phyloP scores from a whole-genome alignment of 305 asterid genomes.

The Salvia sclarea region DNA sequence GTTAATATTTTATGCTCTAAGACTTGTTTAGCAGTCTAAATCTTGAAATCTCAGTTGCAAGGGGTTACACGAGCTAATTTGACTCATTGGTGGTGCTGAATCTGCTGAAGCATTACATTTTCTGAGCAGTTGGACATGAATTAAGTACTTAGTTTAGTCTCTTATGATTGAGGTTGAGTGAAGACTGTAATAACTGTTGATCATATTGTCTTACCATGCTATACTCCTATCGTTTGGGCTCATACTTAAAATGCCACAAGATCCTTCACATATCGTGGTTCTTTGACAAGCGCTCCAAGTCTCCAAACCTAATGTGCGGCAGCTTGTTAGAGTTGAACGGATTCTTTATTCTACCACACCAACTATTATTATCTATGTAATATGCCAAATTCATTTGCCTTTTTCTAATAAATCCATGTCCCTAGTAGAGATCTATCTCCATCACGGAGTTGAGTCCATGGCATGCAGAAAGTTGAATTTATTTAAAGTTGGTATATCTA shows the following conservation, averaged over 20 bases:
- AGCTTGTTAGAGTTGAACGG: background rate
- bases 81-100: background rate
- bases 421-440: background rate
- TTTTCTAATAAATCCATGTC: background rate
- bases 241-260: background rate
- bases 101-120: slow-evolving; percentile 14
- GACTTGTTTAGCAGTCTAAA: background rate
- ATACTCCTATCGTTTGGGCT: background rate
- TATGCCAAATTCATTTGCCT: background rate
- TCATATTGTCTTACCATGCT: background rate
- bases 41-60: background rate
- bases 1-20: background rate
- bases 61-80: background rate
- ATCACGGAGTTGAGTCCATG: too few relatives aligned
- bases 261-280: slow-evolving; percentile 12
- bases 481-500: background rate
- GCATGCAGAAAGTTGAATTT: background rate
- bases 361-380: background rate
- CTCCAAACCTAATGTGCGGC: slow-evolving; percentile 2
- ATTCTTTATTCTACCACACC: slow-evolving; percentile 5
- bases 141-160: background rate
- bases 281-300: background rate
- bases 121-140: background rate
- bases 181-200: slow-evolving; percentile 5
- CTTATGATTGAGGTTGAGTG: background rate